Conservation (phyloP, 2,329 filamentous ascomycete genomes). For the Aspergillus ustus region DNA sequence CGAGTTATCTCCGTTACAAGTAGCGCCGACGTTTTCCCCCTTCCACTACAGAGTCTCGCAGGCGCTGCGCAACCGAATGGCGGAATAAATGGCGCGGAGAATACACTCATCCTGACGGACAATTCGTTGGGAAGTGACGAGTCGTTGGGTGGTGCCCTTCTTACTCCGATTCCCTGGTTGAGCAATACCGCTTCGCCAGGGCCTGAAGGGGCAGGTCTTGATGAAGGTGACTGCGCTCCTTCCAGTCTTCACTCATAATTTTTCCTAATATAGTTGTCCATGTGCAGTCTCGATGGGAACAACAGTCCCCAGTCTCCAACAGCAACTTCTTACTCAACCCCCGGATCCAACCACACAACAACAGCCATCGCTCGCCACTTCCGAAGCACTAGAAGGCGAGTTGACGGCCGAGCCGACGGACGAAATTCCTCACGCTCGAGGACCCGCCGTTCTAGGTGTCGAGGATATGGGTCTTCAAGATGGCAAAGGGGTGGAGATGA, state of each 20-base stretch:
- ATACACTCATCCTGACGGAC: constrained; percentile 43
- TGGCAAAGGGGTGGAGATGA: constrained; percentile 51
- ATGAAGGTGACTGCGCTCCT: constrained; percentile 24
- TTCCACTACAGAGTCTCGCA: constrained; percentile 52
- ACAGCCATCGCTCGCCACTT: constrained; percentile 6
- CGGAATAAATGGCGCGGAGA: constrained; percentile 41
- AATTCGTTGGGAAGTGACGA: constrained; percentile 76
- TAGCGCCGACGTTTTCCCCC: constrained; percentile 76
- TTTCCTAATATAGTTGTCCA: not conserved
- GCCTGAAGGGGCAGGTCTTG: constrained; percentile 25
- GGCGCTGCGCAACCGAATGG: constrained; percentile 59
- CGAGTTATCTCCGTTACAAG: constrained; percentile 90
- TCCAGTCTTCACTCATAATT: not conserved
- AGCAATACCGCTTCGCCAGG: constrained; percentile 41
- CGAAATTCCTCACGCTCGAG: constrained; percentile 75
- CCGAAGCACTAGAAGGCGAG: constrained; percentile 26
- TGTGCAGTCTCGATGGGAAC: not conserved
- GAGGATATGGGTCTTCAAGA: constrained; percentile 82
- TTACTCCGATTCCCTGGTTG: constrained; percentile 95
- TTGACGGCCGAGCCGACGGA: constrained; percentile 60
- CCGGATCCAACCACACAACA: constrained; percentile 3
- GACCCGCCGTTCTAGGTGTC: constrained; percentile 82
- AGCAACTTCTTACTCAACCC: constrained; percentile 9
- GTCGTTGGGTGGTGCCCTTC: constrained; percentile 81
- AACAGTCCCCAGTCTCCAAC: not conserved